Base-by-base conservation (phyloP, 2,329 filamentous ascomycete species). In the Exophiala spinifera region DNA sequence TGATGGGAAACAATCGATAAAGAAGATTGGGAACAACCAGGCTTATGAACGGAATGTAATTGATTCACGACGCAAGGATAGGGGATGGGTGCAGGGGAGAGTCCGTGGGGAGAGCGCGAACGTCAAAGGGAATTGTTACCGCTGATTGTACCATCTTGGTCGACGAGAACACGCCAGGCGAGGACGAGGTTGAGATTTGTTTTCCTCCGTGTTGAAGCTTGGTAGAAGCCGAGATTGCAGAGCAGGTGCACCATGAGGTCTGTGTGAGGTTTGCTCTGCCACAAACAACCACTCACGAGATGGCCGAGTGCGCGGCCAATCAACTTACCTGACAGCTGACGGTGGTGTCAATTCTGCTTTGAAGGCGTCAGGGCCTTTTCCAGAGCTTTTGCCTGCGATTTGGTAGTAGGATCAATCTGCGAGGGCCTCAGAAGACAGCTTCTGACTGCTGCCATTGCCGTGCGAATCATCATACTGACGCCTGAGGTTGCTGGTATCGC, bases 61-160 rank as follows among this genome's bases (percentile, higher is more conserved):
- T 46, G 31, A 44, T 53, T 36, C 31, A 46, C 45, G 14, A 33
- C 33, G 54, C 49, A 49, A 44, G 28, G 54, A 53, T 56, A 56
- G 49, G 54, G 54, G 54, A 56, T 56, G 49, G 54, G 50, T 48
- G 54, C 54, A 56, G 54, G 54, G 54, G 49, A 56, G 17, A 46
- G 45, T 56, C 54, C 54, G 54, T 56, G 54, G 54, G 39, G 49
- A 53, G 33, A 15, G 19, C 11, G 8, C 49, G 44, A 13, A 45
- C 45, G 54, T 56, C 54, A 56, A 40, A 36, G 25, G 45, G 50
- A 56, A 52, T 56, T 56, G 54, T 47, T 13, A 20, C 25, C 37
- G 31, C 10, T 31, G 36, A 53, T 48, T 19, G 25, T 19, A 44
- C 14, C 51, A 39, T 48, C 49, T 10, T 44, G 42, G 42, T 44